Percentiles rank a stretch among this genome's conserved stretches.
Conservation (phyloP, 108 stramenopile species). For the Nannochloropsis granulata region DNA sequence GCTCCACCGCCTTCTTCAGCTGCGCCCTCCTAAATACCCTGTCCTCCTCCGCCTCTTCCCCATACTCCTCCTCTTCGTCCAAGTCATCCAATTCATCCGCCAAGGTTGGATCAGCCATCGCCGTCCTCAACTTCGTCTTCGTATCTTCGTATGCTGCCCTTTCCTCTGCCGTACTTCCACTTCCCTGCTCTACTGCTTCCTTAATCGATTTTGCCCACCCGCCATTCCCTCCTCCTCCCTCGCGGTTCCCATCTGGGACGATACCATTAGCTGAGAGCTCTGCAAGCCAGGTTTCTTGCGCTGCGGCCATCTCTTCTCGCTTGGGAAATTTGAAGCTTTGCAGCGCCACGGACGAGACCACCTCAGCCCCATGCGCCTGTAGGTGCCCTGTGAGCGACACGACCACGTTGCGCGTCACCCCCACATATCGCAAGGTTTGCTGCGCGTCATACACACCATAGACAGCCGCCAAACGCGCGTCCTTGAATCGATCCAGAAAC, state of each 20-base stretch:
- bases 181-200: background rate
- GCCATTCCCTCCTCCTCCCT: background rate
- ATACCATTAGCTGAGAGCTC: background rate
- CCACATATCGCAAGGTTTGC: background rate
- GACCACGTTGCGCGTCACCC: background rate
- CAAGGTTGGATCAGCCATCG: conserved; percentile 22
- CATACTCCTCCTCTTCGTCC: background rate
- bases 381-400: background rate
- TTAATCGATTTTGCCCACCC: background rate
- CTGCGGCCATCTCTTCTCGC: conserved; percentile 14
- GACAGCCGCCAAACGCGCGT: background rate
- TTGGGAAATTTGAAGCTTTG: conserved; percentile 24
- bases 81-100: conserved; percentile 20
- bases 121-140: conserved; percentile 26
- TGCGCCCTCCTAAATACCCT: conserved; percentile 6
- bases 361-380: background rate
- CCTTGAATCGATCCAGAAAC: background rate
- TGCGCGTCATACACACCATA: background rate
- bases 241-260: background rate
- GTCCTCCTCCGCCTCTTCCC: conserved; percentile 15
- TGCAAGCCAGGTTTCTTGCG: conserved; percentile 8
- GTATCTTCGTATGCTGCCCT: conserved; percentile 15
- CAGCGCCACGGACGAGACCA: background rate
- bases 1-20: conserved; percentile 10
- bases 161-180: conserved; percentile 1